Evolutionary conservation across 108 stramenopile species (phyloP).

Genomic region (Schizochytrium sp.): DNA sequence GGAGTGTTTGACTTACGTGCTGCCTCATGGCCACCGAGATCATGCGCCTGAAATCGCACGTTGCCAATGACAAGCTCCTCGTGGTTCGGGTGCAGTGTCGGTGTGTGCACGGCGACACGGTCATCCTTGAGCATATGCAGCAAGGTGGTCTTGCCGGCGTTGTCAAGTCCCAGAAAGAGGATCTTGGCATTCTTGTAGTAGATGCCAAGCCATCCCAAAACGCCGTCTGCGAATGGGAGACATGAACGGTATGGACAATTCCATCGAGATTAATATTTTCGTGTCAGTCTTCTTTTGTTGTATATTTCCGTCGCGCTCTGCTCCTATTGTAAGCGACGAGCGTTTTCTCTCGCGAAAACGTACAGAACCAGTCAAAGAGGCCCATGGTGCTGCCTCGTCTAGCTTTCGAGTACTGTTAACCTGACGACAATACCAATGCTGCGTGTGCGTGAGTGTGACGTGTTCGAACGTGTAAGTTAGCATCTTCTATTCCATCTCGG

Average conservation of each 20-base stretch:
- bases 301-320: not conserved
- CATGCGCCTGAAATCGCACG: conserved; percentile 87
- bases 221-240: not conserved
- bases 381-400: not conserved
- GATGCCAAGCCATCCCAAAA: conserved; percentile 50
- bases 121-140: conserved; percentile 94
- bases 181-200: conserved; percentile 99
- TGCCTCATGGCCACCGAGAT: conserved; percentile 90
- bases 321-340: not conserved
- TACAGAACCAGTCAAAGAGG: not conserved
- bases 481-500: no score
- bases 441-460: no score
- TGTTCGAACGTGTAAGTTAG: no score
- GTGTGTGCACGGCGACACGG: conserved; percentile 60
- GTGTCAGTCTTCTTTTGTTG: not conserved
- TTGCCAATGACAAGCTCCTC: conserved; percentile 84
- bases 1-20: conserved; percentile 32
- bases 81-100: conserved; percentile 41
- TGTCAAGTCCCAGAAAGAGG: conserved; percentile 96
- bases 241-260: not conserved
- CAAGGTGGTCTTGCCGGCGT: conserved; percentile 95
- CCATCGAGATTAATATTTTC: not conserved
- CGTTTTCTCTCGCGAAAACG: not conserved
- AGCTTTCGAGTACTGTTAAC: no score
- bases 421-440: no score